Evolutionary conservation across 2,329 filamentous ascomycete species (phyloP).

Genomic region (Monosporascus sp.): DNA sequence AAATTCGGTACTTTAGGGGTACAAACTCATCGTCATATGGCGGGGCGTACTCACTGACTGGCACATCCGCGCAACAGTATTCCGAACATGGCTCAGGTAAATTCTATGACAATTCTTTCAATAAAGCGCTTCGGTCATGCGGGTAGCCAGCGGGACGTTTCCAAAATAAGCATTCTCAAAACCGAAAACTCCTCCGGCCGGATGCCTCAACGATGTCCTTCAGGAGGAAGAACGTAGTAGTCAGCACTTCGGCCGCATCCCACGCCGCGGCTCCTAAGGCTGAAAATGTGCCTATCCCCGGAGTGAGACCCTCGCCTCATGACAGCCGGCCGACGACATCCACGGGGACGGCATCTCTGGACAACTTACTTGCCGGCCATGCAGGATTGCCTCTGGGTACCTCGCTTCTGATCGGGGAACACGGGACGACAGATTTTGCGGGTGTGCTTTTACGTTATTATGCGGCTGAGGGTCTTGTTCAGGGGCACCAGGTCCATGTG

Average conservation of each 20-base stretch:
- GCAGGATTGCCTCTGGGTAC: slow-evolving; percentile 77
- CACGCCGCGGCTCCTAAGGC: slow-evolving; percentile 26
- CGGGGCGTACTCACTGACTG: background rate
- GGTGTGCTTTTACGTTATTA: slow-evolving; percentile 81
- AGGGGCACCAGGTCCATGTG: slow-evolving; percentile 84
- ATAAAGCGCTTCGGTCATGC: background rate
- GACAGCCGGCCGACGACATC: slow-evolving; percentile 87
- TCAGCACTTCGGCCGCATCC: slow-evolving; percentile 32
- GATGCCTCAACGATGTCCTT: slow-evolving; percentile 45
- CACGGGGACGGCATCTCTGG: slow-evolving; percentile 81
- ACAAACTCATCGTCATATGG: background rate
- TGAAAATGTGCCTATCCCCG: slow-evolving; percentile 35
- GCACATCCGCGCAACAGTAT: background rate
- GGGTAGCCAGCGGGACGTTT: background rate
- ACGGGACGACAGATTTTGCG: slow-evolving; percentile 89
- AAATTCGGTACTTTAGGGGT: background rate
- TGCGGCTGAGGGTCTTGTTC: slow-evolving; percentile 86
- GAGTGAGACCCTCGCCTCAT: slow-evolving; percentile 76
- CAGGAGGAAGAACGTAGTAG: slow-evolving; percentile 50
- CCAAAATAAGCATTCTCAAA: background rate
- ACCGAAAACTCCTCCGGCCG: background rate
- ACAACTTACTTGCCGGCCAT: slow-evolving; percentile 80
- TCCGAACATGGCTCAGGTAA: background rate
- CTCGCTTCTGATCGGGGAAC: slow-evolving; percentile 76
- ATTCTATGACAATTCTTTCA: background rate